Conservation (phyloP, 306 rosid species). For the Purshia tridentata region DNA sequence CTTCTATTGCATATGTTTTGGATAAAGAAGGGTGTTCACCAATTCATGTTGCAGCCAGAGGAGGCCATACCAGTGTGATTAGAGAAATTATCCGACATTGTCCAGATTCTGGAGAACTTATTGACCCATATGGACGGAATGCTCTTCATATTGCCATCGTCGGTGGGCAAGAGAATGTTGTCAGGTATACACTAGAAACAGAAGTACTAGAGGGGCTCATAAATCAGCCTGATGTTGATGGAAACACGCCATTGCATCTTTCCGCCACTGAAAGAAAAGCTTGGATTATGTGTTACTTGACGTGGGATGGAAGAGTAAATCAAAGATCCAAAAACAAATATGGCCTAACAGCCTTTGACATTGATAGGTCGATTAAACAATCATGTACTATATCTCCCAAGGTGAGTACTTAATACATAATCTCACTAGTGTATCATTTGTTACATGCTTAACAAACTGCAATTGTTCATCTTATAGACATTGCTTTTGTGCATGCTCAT, state of each 20-base stretch:
- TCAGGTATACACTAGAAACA: background rate
- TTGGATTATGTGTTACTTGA: background rate
- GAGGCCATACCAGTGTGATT: background rate
- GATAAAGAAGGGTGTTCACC: background rate
- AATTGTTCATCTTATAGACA: no score
- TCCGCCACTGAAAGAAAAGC: background rate
- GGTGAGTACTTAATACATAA: background rate
- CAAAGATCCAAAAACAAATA: conserved; percentile 1
- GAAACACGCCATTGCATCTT: conserved; percentile 6
- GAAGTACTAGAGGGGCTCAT: background rate
- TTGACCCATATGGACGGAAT: background rate
- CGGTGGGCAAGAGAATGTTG: background rate
- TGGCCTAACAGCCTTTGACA: background rate
- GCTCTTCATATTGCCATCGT: conserved; percentile 7
- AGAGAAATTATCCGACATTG: background rate
- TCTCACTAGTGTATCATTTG: background rate
- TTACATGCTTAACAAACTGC: background rate
- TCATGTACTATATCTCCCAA: background rate
- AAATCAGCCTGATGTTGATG: conserved; percentile 10
- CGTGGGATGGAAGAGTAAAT: conserved; percentile 5
- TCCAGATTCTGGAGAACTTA: conserved; percentile 2
- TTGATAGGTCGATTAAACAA: background rate
- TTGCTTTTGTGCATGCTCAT: no score
- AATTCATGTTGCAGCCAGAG: conserved; percentile 2
- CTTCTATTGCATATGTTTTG: background rate